These are phyloP conservation scores for Arabidopsis suecica DNA, from an alignment of 345 rosid species.

Conservation along the genomic window DNA sequence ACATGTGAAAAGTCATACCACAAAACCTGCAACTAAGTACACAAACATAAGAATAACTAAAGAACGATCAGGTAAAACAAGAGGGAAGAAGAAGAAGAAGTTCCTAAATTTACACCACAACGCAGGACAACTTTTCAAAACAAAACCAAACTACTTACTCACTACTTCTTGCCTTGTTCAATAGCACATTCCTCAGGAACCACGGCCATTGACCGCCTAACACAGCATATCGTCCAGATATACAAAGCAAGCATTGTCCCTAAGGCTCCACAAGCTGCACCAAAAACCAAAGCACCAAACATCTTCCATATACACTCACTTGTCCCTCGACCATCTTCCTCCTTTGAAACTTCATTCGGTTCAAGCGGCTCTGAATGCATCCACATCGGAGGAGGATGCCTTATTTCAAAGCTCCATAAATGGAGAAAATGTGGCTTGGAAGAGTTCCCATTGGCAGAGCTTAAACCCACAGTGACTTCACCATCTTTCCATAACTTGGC, in stretches of 20 bases:
- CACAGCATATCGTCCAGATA: slow-evolving; percentile 65
- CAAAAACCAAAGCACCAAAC: slow-evolving; percentile 63
- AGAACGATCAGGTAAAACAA: too few relatives aligned
- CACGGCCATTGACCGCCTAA: slow-evolving; percentile 67
- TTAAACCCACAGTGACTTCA: slow-evolving; percentile 64
- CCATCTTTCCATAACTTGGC: slow-evolving; percentile 54
- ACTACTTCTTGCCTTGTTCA: slow-evolving; percentile 60
- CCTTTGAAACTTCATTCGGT: slow-evolving; percentile 46
- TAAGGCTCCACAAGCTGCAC: slow-evolving; percentile 67
- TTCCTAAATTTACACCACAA: slow-evolving; percentile 63
- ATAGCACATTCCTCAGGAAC: slow-evolving; percentile 65
- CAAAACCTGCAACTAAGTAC: slow-evolving; percentile 48
- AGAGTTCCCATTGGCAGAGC: slow-evolving; percentile 65
- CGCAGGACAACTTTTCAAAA: slow-evolving; percentile 34
- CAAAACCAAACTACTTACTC: slow-evolving; percentile 22
- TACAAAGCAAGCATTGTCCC: slow-evolving; percentile 61
- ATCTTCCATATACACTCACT: slow-evolving; percentile 58
- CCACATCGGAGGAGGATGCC: slow-evolving; percentile 61
- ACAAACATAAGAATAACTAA: slow-evolving; percentile 11
- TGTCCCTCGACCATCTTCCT: slow-evolving; percentile 5
- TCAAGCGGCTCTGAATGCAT: slow-evolving; percentile 76
- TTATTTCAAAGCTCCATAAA: slow-evolving; percentile 68
- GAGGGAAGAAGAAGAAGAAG: slow-evolving; percentile 29
- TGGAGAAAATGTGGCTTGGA: slow-evolving; percentile 58
- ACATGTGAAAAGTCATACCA: slow-evolving; percentile 48